Evolutionary conservation across 2,329 filamentous ascomycete species (phyloP).

Genomic region (Curvularia lunata): DNA sequence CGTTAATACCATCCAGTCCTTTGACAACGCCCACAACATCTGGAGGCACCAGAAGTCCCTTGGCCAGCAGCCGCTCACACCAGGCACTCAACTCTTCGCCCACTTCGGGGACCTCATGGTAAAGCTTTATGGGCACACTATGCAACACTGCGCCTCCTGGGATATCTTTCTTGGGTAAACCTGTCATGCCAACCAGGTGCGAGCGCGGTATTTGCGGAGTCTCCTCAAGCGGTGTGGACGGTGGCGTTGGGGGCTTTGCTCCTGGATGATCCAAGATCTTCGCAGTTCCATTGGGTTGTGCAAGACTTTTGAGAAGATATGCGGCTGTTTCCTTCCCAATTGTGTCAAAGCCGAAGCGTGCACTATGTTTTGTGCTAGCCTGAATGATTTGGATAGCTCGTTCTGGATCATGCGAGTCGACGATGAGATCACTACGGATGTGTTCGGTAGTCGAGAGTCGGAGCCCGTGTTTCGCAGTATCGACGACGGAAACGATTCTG

Average conservation of each 20-base stretch:
- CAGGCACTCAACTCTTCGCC: conserved; percentile 69
- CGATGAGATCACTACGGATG: conserved; percentile 66
- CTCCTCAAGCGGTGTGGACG: conserved; percentile 30
- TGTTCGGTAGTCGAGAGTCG: conserved; percentile 46
- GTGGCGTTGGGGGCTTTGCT: conserved; percentile 36
- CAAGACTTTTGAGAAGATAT: conserved; percentile 62
- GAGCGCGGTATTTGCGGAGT: conserved; percentile 34
- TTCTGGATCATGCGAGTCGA: conserved; percentile 70
- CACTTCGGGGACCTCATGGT: conserved; percentile 70
- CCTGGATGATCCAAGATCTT: conserved; percentile 16
- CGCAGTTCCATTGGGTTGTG: conserved; percentile 21
- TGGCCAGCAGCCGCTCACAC: conserved; percentile 69
- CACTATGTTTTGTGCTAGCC: conserved; percentile 61
- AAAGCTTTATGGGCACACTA: conserved; percentile 76
- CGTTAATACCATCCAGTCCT: conserved; percentile 71
- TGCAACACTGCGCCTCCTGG: conserved; percentile 62
- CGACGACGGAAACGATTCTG: conserved; percentile 69
- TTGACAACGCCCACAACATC: conserved; percentile 69
- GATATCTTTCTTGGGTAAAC: conserved; percentile 64
- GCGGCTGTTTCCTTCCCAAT: conserved; percentile 68
- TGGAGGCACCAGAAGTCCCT: conserved; percentile 62
- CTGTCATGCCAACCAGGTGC: conserved; percentile 72
- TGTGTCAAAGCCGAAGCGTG: conserved; percentile 74
- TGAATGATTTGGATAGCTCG: conserved; percentile 71
- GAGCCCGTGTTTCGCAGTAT: conserved; percentile 69